phyloP scores from a whole-genome alignment of 2,329 filamentous ascomycete species.

The Dothideomycetes sp. region DNA sequence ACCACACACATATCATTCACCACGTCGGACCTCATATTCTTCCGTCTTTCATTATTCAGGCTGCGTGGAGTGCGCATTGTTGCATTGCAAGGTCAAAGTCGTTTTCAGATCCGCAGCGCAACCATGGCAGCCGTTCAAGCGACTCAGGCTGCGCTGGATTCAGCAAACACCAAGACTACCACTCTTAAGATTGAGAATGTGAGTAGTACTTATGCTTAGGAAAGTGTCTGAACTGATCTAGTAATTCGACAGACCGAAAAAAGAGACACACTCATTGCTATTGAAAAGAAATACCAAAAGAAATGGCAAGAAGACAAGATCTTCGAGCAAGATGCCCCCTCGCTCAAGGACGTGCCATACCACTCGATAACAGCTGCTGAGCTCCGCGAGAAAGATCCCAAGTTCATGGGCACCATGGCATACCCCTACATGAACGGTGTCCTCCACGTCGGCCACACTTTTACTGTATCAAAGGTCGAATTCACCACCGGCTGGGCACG shows the following conservation, averaged over 20 bases:
- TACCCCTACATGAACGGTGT: constrained; percentile 78
- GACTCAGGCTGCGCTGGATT: constrained; percentile 44
- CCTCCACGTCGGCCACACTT: constrained; percentile 79
- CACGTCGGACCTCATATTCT: constrained; percentile 7
- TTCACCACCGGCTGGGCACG: constrained; percentile 78
- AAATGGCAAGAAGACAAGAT: constrained; percentile 67
- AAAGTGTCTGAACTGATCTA: constrained; percentile 13
- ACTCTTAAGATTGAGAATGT: constrained; percentile 56
- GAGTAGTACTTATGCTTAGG: too few species aligned
- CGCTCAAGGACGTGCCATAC: constrained; percentile 64
- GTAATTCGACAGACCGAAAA: constrained; percentile 59
- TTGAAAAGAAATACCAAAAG: constrained; percentile 87
- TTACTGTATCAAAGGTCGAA: constrained; percentile 86
- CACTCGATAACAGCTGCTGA: constrained; percentile 62
- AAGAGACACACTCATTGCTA: constrained; percentile 66
- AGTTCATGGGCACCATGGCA: constrained; percentile 77
- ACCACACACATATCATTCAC: constrained; percentile 1
- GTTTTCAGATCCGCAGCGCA: constrained; percentile 11
- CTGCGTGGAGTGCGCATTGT: constrained; percentile 19
- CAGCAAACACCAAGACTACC: constrained; percentile 44
- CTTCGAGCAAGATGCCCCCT: constrained; percentile 80
- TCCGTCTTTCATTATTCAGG: constrained; percentile 13
- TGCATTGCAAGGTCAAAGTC: constrained; percentile 1
- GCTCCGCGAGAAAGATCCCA: constrained; percentile 70
- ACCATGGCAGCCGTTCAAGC: constrained; percentile 38